phyloP scores from a whole-genome alignment of 805 yeast species.

The Yueomyces sp. region DNA sequence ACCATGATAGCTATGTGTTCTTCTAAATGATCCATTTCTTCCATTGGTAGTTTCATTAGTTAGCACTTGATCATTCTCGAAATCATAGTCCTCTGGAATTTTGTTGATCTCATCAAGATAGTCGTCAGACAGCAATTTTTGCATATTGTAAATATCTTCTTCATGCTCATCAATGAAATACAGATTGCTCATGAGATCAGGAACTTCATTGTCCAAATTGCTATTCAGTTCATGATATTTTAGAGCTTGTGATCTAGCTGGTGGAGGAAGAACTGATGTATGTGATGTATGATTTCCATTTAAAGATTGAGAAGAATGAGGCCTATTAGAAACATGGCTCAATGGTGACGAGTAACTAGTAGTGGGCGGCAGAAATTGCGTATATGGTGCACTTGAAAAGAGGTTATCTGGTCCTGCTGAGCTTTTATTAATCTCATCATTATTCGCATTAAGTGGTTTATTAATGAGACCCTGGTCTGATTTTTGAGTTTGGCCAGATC shows the following conservation, averaged over 20 bases:
- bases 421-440: too few species aligned
- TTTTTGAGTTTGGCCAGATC: too few species aligned
- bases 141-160: conserved; percentile 19
- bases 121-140: conserved; percentile 19
- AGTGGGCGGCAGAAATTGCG: background rate
- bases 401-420: too few species aligned
- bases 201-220: conserved; percentile 26
- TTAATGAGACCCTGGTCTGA: too few species aligned
- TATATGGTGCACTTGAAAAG: too few species aligned
- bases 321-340: background rate
- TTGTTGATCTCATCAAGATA: conserved; percentile 38
- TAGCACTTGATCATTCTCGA: conserved; percentile 7
- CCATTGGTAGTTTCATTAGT: conserved; percentile 3
- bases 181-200: conserved; percentile 19
- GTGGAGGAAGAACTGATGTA: background rate
- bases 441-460: too few species aligned
- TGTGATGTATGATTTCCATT: background rate
- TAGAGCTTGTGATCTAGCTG: conserved; percentile 17
- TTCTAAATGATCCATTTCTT: conserved; percentile 9
- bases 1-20: conserved; percentile 22
- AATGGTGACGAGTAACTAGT: background rate
- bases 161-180: conserved; percentile 24
- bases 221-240: conserved; percentile 29
- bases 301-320: background rate
- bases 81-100: conserved; percentile 32